These are phyloP conservation scores for Kuraishia ogatae DNA, from an alignment of 805 yeast species.

Conservation along the genomic window DNA sequence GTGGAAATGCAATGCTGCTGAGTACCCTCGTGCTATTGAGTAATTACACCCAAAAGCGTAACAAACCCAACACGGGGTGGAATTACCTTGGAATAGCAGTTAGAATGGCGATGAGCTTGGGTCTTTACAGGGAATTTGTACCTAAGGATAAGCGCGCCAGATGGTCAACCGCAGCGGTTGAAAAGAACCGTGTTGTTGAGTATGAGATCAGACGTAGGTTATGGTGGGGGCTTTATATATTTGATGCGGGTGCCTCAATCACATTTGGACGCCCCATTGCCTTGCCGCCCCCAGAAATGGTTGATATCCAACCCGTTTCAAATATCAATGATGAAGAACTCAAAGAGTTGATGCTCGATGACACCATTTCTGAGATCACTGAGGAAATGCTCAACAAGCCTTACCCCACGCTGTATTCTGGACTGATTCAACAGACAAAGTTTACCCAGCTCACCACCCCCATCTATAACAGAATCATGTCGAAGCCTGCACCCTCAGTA, in stretches of 20 bases:
- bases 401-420: constrained; percentile 50
- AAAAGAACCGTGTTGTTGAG: not conserved
- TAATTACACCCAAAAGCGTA: constrained; percentile 54
- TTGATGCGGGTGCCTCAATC: constrained; percentile 56
- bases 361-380: not conserved
- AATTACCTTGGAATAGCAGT: constrained; percentile 56
- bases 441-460: constrained; percentile 39
- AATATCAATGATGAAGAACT: constrained; percentile 3
- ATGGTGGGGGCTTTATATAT: constrained; percentile 63
- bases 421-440: constrained; percentile 45
- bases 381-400: not conserved
- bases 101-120: constrained; percentile 60
- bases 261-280: constrained; percentile 59
- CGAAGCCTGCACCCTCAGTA: constrained; percentile 38
- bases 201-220: constrained; percentile 29
- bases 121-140: constrained; percentile 48
- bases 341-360: not conserved
- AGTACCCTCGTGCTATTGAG: constrained; percentile 45
- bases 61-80: constrained; percentile 65
- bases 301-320: constrained; percentile 1
- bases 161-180: not conserved
- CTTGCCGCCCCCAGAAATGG: constrained; percentile 26
- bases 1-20: constrained; percentile 48
- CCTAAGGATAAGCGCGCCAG: constrained; percentile 7
- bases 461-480: constrained; percentile 36